phyloP scores from a whole-genome alignment of 2,329 filamentous ascomycete species.

The Nemania sp. region DNA sequence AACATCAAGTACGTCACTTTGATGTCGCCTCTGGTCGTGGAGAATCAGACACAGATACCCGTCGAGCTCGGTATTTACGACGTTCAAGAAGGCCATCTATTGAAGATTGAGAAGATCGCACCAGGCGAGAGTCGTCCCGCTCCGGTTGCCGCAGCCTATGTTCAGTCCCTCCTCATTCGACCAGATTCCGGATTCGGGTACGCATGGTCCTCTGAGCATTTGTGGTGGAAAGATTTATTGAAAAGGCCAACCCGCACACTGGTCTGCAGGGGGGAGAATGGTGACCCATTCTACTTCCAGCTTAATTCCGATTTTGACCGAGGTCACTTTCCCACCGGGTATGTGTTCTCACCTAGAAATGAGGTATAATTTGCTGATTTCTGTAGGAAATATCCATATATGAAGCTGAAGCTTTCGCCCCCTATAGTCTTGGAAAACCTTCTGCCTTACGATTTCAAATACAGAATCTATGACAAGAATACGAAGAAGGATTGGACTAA shows the following conservation, averaged over 20 bases:
- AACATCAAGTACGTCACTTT: slow-evolving; percentile 99
- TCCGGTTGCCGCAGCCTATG: slow-evolving; percentile 87
- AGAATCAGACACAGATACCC: slow-evolving; percentile 96
- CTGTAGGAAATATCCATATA: slow-evolving; percentile 81
- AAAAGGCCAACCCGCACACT: slow-evolving; percentile 84
- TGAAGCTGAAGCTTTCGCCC: slow-evolving; percentile 89
- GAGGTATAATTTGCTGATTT: slow-evolving; percentile 38
- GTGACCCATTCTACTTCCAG: slow-evolving; percentile 95
- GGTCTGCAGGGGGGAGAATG: slow-evolving; percentile 84
- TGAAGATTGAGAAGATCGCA: slow-evolving; percentile 97
- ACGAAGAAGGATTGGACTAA: slow-evolving; percentile 99
- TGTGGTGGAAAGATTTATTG: slow-evolving; percentile 93
- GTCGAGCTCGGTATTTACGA: slow-evolving; percentile 93
- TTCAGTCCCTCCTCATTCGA: slow-evolving; percentile 85
- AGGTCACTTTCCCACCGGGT: slow-evolving; percentile 79
- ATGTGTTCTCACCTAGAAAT: slow-evolving; percentile 39
- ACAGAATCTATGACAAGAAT: slow-evolving; percentile 97
- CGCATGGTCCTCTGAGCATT: slow-evolving; percentile 84
- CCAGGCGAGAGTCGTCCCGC: slow-evolving; percentile 89
- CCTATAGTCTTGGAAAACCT: slow-evolving; percentile 94
- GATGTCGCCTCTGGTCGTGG: slow-evolving; percentile 85
- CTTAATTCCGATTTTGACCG: slow-evolving; percentile 85
- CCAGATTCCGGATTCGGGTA: slow-evolving; percentile 97
- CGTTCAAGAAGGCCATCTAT: slow-evolving; percentile 80
- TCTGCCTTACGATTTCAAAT: slow-evolving; percentile 97